Conservation (phyloP, 352 stramenopile species). For the Plasmopara halstedii region DNA sequence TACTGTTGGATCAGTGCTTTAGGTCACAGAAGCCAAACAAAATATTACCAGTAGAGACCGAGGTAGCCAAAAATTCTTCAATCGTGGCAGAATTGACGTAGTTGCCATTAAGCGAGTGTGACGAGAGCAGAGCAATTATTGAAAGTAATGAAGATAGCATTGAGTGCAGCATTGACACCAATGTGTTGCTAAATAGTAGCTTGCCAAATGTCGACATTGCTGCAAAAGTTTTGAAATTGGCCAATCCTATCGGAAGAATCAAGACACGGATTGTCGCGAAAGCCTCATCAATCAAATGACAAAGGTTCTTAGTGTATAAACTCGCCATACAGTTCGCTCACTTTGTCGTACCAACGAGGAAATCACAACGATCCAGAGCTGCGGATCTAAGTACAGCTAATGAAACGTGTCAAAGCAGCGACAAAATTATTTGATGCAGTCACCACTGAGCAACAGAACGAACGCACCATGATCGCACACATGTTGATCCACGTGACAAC, state of each 20-base stretch:
- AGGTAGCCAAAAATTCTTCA: slow-evolving; percentile 43
- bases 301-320: neutral
- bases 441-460: neutral
- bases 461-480: slow-evolving; percentile 52
- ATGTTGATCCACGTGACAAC: slow-evolving; percentile 52
- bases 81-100: slow-evolving; percentile 33
- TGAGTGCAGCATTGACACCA: slow-evolving; percentile 67
- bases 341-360: slow-evolving; percentile 43
- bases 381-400: slow-evolving; percentile 50
- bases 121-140: slow-evolving; percentile 34
- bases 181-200: slow-evolving; percentile 66
- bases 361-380: slow-evolving; percentile 50
- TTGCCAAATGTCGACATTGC: slow-evolving; percentile 37
- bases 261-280: slow-evolving; percentile 44
- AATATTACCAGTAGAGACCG: slow-evolving; percentile 48
- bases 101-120: slow-evolving; percentile 43
- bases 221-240: slow-evolving; percentile 37
- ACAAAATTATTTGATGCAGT: slow-evolving; percentile 1
- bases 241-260: slow-evolving; percentile 26
- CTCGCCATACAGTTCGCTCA: neutral
- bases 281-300: slow-evolving; percentile 12
- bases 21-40: neutral
- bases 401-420: slow-evolving; percentile 1
- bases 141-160: slow-evolving; percentile 44
- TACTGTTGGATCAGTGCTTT: too few species aligned